Evolutionary conservation across 2,329 filamentous ascomycete species (phyloP), one percentile per base, ranked within the genome.

Genomic region (Calonectria hongkongensis): DNA sequence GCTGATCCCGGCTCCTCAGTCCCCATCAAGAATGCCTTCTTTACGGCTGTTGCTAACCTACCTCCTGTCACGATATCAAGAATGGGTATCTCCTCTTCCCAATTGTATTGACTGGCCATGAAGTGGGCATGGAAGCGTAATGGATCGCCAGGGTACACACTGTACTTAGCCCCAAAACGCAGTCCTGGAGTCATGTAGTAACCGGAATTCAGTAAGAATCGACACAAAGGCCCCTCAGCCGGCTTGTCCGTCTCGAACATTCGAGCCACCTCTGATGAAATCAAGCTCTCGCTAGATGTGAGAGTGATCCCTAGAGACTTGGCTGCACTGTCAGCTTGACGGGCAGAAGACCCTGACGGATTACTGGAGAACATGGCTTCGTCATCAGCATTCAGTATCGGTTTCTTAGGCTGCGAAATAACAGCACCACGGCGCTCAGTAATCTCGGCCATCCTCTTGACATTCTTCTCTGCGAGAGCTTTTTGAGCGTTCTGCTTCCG

Each of bases 81-180:
- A 80, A 98, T 87, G 45, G 94, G 90, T 70, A 99, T 93, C 78
- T 95, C 92, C 79, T 98, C 91, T 73, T 98, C 92, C 95, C 95
- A 98, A n/a, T 88, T 92, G 78, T 94, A 91, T 39, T 94, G 92
- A n/a, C 93, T 94, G 9, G 93, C 94, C 79, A 98, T 89, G 83
- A 98, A 98, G 83, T 99, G 97, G 56, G 95, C 97, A 84, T 99
- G 97, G 83, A 97, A 99, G 13, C 97, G 93, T 65, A 99, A 88
- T 1, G 97, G 95, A 82, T 99, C 97, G 56, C 97, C 97, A 0
- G 97, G 97, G 80, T 99, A 99, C 6, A 97, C 95, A 78, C 95
- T 95, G 84, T 98, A 98, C 80, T 97, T 92, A 79, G 96, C 97
- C 30, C 97, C 97, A 80, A 99, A 99, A 30, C 97, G 94, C 66